Percentiles rank a stretch among this genome's conserved stretches.
Evolutionary conservation across 345 rosid genomes (phyloP).

Genomic region (Sapria himalayana): DNA sequence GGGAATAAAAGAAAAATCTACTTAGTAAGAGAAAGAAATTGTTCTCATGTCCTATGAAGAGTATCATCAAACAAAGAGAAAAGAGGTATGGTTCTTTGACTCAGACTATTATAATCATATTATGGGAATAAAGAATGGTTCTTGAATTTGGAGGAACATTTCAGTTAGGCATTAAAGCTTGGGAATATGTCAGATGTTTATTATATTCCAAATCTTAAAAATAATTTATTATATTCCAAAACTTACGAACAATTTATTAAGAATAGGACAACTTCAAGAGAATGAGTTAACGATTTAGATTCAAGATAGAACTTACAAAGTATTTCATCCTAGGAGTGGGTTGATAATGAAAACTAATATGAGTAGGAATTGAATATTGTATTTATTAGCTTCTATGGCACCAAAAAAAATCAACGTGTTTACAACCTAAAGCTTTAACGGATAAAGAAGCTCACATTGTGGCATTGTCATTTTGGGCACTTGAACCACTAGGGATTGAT

Average conservation of each 20-base stretch:
- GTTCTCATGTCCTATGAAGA: neutral
- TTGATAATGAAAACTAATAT: neutral
- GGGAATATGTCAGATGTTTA: slow-evolving; percentile 3
- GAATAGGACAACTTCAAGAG: neutral
- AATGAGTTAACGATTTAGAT: neutral
- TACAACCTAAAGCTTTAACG: neutral
- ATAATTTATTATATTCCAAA: slow-evolving; percentile 3
- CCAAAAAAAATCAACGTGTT: neutral
- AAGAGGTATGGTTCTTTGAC: slow-evolving; percentile 6
- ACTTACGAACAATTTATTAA: neutral
- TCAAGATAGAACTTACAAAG: neutral
- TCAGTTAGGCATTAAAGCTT: neutral
- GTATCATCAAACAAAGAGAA: neutral
- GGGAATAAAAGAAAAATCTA: neutral
- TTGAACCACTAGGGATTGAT: slow-evolving; percentile 2
- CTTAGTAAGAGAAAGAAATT: slow-evolving; percentile 1
- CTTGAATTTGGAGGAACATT: neutral
- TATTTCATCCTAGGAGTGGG: neutral
- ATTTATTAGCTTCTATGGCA: too few relatives aligned
- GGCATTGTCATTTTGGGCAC: slow-evolving; percentile 5
- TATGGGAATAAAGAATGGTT: slow-evolving; percentile 4
- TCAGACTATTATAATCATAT: slow-evolving; percentile 1
- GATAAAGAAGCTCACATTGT: neutral
- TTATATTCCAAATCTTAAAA: too few relatives aligned
- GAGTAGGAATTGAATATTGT: neutral